These are phyloP conservation scores for Hymenoscyphus repandus DNA, from an alignment of 2,329 filamentous ascomycete species.

Conservation along the genomic window DNA sequence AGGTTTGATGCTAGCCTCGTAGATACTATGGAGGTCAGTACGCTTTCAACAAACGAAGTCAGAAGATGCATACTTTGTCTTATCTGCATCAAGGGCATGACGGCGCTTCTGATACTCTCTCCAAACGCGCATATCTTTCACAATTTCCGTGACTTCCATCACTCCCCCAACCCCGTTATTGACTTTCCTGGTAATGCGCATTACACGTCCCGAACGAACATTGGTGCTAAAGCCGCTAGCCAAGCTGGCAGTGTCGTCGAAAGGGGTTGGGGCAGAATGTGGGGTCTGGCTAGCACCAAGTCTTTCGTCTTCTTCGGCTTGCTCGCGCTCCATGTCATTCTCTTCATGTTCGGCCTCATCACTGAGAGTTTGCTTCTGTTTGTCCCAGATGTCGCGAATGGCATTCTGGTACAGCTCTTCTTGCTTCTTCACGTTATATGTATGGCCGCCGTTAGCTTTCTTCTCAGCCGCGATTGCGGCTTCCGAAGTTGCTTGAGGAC, in stretches of 20 bases:
- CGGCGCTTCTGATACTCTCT: constrained; percentile 80
- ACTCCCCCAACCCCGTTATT: constrained; percentile 60
- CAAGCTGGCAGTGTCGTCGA: constrained; percentile 76
- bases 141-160: constrained; percentile 50
- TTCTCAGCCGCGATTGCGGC: constrained; percentile 71
- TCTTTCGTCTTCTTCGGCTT: constrained; percentile 49
- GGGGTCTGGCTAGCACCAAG: constrained; percentile 49
- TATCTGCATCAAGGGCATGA: constrained; percentile 34
- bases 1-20: constrained; percentile 45
- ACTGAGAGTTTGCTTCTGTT: constrained; percentile 73
- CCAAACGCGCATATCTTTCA: constrained; percentile 82
- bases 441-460: constrained; percentile 86
- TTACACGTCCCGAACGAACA: constrained; percentile 60
- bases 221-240: constrained; percentile 62
- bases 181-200: constrained; percentile 69
- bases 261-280: constrained; percentile 61
- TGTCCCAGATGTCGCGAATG: constrained; percentile 88
- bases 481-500: constrained; percentile 61
- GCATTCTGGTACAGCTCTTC: constrained; percentile 88
- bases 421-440: constrained; percentile 95
- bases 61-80: constrained; percentile 58
- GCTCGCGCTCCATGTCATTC: constrained; percentile 38
- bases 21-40: constrained; percentile 39
- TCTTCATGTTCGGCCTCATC: constrained; percentile 65
- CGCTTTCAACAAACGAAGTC: too few species aligned